A percentile compares a stretch with the other conserved stretches of the same genome.
Evolutionary conservation across 2,329 filamentous ascomycete species (phyloP).

Genomic region (Neofusicoccum kwambonambiense): DNA sequence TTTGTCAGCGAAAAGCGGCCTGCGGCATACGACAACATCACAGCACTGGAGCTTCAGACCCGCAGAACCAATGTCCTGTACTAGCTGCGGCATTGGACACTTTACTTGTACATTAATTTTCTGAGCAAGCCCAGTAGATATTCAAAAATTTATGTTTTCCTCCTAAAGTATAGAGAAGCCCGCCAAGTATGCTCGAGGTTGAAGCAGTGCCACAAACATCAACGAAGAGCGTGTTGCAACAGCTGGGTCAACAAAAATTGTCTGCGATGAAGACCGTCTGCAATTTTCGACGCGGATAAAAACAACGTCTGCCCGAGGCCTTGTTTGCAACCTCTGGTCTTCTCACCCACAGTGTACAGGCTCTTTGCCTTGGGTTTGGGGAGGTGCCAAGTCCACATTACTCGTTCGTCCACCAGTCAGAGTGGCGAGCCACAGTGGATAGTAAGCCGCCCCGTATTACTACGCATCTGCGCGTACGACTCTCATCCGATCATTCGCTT

Average conservation of each 20-base stretch:
- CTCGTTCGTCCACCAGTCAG: background rate
- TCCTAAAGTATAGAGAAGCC: too few relatives aligned
- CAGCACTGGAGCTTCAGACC: background rate
- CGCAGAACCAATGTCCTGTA: background rate
- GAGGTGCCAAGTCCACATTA: background rate
- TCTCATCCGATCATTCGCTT: background rate
- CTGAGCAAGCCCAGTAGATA: background rate
- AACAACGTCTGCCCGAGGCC: too few relatives aligned
- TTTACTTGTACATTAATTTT: background rate
- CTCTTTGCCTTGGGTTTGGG: background rate
- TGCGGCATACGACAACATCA: background rate
- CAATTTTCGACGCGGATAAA: too few relatives aligned
- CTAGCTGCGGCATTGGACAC: background rate
- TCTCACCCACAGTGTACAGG: background rate
- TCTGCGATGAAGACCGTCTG: too few relatives aligned
- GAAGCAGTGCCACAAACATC: background rate
- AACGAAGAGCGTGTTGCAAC: too few relatives aligned
- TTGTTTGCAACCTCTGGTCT: too few relatives aligned
- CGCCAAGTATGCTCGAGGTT: background rate
- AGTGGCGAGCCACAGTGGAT: background rate
- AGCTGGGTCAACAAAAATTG: too few relatives aligned
- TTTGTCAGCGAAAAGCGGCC: background rate
- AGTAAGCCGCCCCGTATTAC: background rate
- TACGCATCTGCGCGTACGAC: background rate
- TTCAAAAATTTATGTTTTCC: background rate